Base-by-base conservation (phyloP, 2,329 filamentous ascomycete species). In the Myrmaecium sp. region DNA sequence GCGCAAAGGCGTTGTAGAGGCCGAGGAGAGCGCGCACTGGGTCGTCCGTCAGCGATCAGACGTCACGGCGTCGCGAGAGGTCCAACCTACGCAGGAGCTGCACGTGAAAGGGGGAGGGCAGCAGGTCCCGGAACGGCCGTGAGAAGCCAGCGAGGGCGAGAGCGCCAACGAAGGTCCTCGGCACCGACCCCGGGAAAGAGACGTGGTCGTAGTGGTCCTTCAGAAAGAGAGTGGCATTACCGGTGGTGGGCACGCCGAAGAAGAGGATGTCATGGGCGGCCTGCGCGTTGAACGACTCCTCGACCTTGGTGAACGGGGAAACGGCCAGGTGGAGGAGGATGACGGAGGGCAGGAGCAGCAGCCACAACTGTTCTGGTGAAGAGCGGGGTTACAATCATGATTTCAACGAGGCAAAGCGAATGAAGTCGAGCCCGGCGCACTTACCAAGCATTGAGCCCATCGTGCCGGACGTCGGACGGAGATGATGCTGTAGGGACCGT, bases 271-370 rank as follows among this genome's bases (percentile, higher is more conserved):
- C 89, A 52, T 95, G 89, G 3, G 74, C 68, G 5, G 89, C 89
- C 51, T 98, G 89, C 31, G 95, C 71, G 50, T 93, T 93, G 66
- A 98, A 95, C 1, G 86, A 95, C 54, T 98, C 89, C 52, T 98
- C 89, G 32, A 98, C 89, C 52, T 98, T 98, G 30, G 84, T 94
- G 57, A 91, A 86, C 1, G 89, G 89, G 7, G 84, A 71, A 14
- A 72, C 48, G 33, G 71, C 44, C 29, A 92, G 69, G 51, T 93
- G 80, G 29, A 77, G 29, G 31, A 78, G 48, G 39, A 80, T 61
- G 17, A 74, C 46, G 3, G 61, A 18, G 6, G 29, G 29, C n/a
- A 31, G 17, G 17, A 31, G 21, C 25, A 31, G 29, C 21, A 26
- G 21, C 23, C 27, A 17, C 21, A 20, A 31, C 11, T 21, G 28